Evolutionary conservation across 73 alveolate species (phyloP).

Genomic region (Tetrahymena borealis): DNA sequence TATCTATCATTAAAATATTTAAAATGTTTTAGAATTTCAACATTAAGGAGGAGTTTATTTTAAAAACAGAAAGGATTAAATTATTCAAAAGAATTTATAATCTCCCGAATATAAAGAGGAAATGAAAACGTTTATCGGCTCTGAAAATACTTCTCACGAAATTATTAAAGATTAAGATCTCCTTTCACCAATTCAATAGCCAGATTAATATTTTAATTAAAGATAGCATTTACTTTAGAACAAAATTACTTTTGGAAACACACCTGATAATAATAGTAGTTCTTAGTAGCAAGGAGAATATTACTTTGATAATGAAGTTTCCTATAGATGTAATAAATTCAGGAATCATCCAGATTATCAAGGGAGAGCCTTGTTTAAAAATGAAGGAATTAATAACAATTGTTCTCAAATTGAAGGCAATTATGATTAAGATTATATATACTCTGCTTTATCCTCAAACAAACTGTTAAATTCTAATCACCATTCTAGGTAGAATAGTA

Average conservation of each 20-base stretch:
- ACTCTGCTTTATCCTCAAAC: not conserved
- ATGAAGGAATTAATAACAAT: not conserved
- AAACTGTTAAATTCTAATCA: not conserved
- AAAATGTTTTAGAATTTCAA: not conserved
- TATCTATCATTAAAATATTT: not conserved
- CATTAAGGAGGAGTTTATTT: not conserved
- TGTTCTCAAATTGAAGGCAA: not conserved
- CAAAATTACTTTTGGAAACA: not conserved
- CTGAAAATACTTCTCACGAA: not conserved
- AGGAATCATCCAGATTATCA: not conserved
- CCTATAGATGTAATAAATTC: not conserved
- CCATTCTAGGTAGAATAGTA: not conserved
- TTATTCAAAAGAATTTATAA: not conserved
- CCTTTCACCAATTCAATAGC: not conserved
- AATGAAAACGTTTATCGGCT: not conserved
- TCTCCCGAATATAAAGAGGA: not conserved
- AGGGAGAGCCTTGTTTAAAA: not conserved
- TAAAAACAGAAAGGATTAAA: not conserved
- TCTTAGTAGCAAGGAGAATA: not conserved
- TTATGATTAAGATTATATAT: not conserved
- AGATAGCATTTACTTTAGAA: not conserved
- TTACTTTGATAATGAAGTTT: not conserved
- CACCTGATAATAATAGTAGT: not conserved
- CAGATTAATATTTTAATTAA: not conserved
- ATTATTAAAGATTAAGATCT: not conserved